phyloP scores from a whole-genome alignment of 148 eudicot species.

The Polygonum maritimum region DNA sequence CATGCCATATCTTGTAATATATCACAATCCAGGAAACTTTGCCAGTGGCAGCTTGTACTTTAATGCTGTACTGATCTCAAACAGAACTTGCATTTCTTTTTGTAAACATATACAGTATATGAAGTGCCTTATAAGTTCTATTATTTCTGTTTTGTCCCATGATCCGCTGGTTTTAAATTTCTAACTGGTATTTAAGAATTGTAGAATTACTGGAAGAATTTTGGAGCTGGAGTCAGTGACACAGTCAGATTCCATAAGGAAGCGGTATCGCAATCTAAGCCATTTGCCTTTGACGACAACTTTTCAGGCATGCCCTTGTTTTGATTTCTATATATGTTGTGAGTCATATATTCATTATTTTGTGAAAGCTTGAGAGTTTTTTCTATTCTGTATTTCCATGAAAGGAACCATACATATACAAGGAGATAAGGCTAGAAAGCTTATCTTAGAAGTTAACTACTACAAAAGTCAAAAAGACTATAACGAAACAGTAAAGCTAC shows the following conservation, averaged over 20 bases:
- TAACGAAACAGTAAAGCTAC: too few relatives aligned
- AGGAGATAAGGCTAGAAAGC: too few relatives aligned
- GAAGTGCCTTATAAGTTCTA: neutral
- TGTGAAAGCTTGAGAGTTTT: too few relatives aligned
- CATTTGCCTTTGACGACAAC: constrained; percentile 90
- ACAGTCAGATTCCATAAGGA: constrained; percentile 86
- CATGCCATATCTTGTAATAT: too few relatives aligned
- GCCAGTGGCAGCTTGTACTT: neutral
- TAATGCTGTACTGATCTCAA: neutral
- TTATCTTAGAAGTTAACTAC: too few relatives aligned
- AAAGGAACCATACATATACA: too few relatives aligned
- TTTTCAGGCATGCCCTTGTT: constrained; percentile 51
- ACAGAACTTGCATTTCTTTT: neutral
- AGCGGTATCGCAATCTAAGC: constrained; percentile 83
- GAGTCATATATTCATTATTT: neutral
- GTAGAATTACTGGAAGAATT: constrained; percentile 75
- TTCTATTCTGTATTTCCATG: too few relatives aligned
- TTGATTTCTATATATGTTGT: neutral
- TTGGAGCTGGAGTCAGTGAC: constrained; percentile 81
- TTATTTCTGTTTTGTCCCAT: neutral
- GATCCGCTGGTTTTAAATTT: neutral
- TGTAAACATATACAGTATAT: neutral
- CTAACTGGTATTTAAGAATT: constrained; percentile 19
- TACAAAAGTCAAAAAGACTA: too few relatives aligned
- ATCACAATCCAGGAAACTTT: neutral